Evolutionary conservation across 768 basidiomycete genomes (phyloP), one percentile per base, ranked within the genome.

Genomic region (Cubamyces sp.): DNA sequence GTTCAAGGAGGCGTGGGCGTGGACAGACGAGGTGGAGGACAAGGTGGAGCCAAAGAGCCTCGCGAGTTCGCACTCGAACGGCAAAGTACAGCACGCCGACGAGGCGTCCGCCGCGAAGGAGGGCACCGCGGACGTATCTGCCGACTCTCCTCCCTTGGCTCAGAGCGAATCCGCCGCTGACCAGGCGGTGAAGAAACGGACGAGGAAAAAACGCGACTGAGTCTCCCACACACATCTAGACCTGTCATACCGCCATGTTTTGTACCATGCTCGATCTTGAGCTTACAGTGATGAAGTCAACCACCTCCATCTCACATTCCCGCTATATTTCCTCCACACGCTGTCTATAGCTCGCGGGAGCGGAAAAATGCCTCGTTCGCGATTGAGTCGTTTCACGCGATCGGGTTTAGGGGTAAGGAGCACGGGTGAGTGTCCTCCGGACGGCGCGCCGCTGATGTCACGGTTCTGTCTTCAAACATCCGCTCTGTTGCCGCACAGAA

Each of bases 1-100:
- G 74, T 65, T 93, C n/a, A 67, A 65, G 14, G 80, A 84, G 25
- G 83, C 86, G 21, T 94, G 90, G 89, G 73, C 65, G 16, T 95
- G 90, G 90, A 80, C 76, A 54, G 92, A 94, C 74, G 81, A 78
- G 16, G 15, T 30, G 9, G 60, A 62, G 14, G 66, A 62, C 56
- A 57, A 64, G 39, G 23, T 19, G 3, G 56, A 50, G 15, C 16
- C 45, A 6, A 53, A 61, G 40, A 16, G 11, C 1, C 16, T 26
- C n/a, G 41, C 37, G 1, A 19, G 15, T 11, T 15, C 49, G 18
- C 18, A 56, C 8, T 3, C 43, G 8, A 45, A 62, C 25, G 54
- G 54, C n/a, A 51, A 62, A 9, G 19, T 34, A 2, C 26, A 55
- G 5, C 15, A 19, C 15, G 4, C 9, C 37, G 25, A 19, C n/a